phyloP scores from a whole-genome alignment of 345 rosid genomes.

The Arabidopsis suecica region DNA sequence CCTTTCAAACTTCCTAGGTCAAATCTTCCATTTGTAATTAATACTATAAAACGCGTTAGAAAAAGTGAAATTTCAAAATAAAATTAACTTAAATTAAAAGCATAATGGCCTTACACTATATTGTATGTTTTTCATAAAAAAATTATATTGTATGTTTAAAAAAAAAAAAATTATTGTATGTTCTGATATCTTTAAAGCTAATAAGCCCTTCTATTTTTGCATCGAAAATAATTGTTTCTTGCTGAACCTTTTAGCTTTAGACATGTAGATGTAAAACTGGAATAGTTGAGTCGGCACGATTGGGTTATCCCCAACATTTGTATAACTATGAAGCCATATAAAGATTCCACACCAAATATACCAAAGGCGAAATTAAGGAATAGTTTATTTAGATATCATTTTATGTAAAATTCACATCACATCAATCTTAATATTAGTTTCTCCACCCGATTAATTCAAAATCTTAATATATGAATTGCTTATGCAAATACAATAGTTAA shows the following conservation, averaged over 20 bases:
- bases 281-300: constrained; percentile 34
- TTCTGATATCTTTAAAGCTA: neutral
- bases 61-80: neutral
- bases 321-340: constrained; percentile 23
- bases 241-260: neutral
- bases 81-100: neutral
- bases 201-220: neutral
- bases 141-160: too few relatives aligned
- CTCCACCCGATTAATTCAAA: neutral
- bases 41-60: neutral
- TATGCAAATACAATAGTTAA: neutral
- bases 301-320: constrained; percentile 31
- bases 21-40: neutral
- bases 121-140: too few relatives aligned
- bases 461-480: neutral
- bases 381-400: neutral
- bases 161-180: too few relatives aligned
- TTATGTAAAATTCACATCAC: constrained; percentile 10
- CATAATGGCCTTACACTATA: neutral
- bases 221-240: neutral
- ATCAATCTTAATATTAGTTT: neutral
- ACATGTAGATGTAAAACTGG: constrained; percentile 16
- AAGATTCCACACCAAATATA: constrained; percentile 28
- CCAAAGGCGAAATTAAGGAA: neutral
- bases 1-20: neutral